Base-by-base conservation (phyloP, 352 stramenopile species). In the Phytopythium vexans region DNA sequence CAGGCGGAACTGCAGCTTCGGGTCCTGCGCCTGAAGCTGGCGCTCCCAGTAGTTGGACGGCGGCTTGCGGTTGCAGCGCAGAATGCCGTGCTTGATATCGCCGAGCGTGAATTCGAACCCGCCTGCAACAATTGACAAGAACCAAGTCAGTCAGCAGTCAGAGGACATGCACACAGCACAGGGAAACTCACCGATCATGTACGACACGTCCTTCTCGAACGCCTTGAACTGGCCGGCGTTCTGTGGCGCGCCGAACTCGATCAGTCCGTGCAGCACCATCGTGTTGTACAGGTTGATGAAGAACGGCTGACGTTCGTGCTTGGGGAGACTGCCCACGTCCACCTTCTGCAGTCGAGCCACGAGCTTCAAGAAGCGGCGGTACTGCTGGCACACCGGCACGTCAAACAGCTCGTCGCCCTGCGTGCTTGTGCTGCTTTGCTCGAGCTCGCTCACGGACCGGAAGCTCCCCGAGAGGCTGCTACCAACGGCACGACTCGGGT, bases 251-350 rank as follows among this genome's bases (percentile, higher is more conserved):
- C 82, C 82, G 42, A 95, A 90, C 61, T 93, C 85, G 50, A 95
- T 82, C 33, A 93, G 66, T 8, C 82, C 85, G 50, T 95, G 85
- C 31, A 95, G 72, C 43, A 92, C 85, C 85, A 93, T 93, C 2
- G 77, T 80, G 58, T 95, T 95, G 72, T 93, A 93, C 47, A 93
- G 71, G 67, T 95, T 95, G 76, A 95, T 93, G 52, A 95, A 95
- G 52, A 95, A 95, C 2, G 83, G 77, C 51, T 93, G 85, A 5
- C 83, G 82, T 42, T 93, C 85, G 54, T 93, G 82, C 62, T 92
- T 93, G 8, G 83, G 77, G 15, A 95, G 56, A 41, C 66, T 75
- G 9, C 65, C 58, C n/a, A 95, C 73, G 48, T 92, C 82, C 33
- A 92, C 61, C 21, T 72, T 76, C 59, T 93, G 83, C 32, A 95